phyloP scores from a whole-genome alignment of 139 green algal species.

The Protoeuglena noctilucae region DNA sequence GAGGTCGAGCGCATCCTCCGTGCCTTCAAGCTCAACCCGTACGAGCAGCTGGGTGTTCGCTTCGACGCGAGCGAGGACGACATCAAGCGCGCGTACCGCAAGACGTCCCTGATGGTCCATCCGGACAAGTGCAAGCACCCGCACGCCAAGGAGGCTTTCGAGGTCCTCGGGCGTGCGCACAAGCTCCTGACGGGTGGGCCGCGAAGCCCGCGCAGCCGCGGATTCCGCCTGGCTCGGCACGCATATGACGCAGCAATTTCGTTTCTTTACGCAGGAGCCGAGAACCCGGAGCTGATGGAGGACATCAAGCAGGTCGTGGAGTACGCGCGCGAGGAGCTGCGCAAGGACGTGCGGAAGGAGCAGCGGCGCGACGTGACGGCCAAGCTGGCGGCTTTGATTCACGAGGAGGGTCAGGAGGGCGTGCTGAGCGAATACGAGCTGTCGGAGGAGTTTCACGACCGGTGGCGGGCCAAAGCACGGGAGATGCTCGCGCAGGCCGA shows the following conservation, averaged over 20 bases:
- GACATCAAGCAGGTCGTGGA: background rate
- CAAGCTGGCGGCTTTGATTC: background rate
- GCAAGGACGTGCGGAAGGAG: background rate
- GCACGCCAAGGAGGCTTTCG: conserved; percentile 15
- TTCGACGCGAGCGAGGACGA: conserved; percentile 8
- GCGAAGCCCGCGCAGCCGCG: background rate
- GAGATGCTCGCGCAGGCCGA: conserved; percentile 14
- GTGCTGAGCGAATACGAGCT: background rate
- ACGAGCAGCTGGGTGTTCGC: conserved; percentile 11
- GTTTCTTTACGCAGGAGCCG: background rate
- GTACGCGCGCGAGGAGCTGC: background rate
- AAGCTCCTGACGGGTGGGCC: background rate
- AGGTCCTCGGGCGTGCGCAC: conserved; percentile 4
- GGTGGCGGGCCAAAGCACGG: conserved; percentile 4
- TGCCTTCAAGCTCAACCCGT: conserved; percentile 17
- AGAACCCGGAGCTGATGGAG: background rate
- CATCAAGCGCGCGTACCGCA: conserved; percentile 10
- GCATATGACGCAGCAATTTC: background rate
- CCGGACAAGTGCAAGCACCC: conserved; percentile 21
- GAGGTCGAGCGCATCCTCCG: conserved; percentile 11
- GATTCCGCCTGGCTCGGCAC: background rate
- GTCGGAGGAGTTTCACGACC: conserved; percentile 13
- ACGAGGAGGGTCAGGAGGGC: background rate
- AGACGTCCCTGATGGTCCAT: conserved; percentile 9
- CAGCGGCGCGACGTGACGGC: background rate